phyloP scores from a whole-genome alignment of 169 alveolate genomes.

The Plasmodium vinckei region DNA sequence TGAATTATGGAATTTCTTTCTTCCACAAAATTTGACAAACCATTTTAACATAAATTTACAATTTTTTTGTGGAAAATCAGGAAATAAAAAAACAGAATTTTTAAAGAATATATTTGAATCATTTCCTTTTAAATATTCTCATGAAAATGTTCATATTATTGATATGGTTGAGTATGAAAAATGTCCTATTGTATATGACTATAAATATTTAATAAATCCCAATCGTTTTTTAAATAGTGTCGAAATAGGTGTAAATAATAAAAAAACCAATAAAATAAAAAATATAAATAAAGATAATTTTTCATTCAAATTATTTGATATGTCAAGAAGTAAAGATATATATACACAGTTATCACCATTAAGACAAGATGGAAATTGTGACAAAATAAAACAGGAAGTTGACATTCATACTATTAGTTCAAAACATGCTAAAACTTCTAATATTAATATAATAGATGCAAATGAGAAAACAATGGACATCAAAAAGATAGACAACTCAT shows the following conservation, averaged over 20 bases:
- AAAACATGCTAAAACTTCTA: too few species aligned
- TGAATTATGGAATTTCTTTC: conserved; percentile 55
- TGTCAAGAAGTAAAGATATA: not conserved
- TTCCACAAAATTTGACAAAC: conserved; percentile 11
- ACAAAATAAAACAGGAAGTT: too few species aligned
- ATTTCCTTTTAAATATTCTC: conserved; percentile 36
- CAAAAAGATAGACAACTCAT: not conserved
- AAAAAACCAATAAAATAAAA: not conserved
- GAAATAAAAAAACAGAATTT: conserved; percentile 27
- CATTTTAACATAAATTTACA: conserved; percentile 54
- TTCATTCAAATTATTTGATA: conserved; percentile 12
- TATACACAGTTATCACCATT: not conserved
- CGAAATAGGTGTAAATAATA: not conserved
- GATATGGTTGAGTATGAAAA: conserved; percentile 44
- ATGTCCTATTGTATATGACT: conserved; percentile 39
- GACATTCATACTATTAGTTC: too few species aligned
- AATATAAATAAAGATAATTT: conserved; percentile 7
- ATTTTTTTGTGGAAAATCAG: conserved; percentile 36
- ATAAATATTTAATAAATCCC: conserved; percentile 18
- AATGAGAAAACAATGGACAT: not conserved
- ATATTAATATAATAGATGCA: too few species aligned
- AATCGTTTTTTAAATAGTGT: not conserved
- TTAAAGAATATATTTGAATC: conserved; percentile 19
- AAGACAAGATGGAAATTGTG: not conserved
- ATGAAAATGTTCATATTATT: conserved; percentile 16